These are phyloP conservation scores for Chytridiales sp. DNA, from an alignment of 371 early-diverging fungal species.

Conservation along the genomic window DNA sequence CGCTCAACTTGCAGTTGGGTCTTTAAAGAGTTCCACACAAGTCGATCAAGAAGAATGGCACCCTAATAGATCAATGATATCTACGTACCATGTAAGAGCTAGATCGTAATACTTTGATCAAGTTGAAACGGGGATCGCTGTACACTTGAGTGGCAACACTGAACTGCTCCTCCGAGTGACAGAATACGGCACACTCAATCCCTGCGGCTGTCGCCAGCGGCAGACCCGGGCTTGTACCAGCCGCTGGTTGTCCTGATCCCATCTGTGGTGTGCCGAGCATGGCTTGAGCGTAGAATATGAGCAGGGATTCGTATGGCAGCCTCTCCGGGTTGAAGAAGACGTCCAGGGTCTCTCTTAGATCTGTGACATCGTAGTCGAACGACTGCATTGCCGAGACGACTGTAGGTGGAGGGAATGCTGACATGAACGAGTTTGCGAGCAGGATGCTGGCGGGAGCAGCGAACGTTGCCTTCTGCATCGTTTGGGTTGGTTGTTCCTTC, in stretches of 20 bases:
- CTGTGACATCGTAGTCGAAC: not conserved
- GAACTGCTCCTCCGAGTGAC: not conserved
- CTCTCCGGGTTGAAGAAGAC: not conserved
- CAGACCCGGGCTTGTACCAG: not conserved
- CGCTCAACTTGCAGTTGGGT: no score
- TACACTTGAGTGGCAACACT: not conserved
- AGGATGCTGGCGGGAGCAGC: not conserved
- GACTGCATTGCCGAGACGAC: not conserved
- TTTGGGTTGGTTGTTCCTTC: no score
- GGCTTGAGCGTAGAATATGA: not conserved
- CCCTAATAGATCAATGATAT: no score
- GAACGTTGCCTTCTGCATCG: not conserved
- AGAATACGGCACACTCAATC: not conserved
- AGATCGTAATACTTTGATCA: no score
- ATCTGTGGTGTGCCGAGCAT: no score
- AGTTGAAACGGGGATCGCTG: no score
- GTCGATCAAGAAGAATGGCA: no score
- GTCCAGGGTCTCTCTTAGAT: not conserved
- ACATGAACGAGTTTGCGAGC: not conserved
- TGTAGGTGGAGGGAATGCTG: not conserved
- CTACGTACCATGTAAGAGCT: no score
- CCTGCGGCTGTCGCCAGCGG: not conserved
- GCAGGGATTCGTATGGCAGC: not conserved
- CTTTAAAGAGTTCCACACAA: no score
- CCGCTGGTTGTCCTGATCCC: no score